Base-by-base conservation (phyloP, 106 monocot species). In the Apostasia ramifera region DNA sequence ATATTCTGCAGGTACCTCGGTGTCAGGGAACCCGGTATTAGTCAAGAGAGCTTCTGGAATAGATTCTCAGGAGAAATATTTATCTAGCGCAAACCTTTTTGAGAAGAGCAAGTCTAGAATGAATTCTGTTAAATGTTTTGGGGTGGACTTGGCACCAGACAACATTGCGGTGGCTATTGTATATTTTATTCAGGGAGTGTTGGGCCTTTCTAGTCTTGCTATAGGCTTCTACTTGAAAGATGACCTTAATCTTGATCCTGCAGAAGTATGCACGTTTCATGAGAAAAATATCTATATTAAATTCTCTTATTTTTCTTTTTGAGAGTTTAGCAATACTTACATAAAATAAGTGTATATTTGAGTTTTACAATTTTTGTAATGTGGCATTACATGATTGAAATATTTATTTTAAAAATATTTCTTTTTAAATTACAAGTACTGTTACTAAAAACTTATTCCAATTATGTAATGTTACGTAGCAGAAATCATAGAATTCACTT, bases 191-290 rank as follows among this genome's bases (percentile, higher is more conserved):
- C 97, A 97, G 78, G 97, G 97, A 73, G 92, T 97, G 40, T 75
- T 97, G 53, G 97, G 97, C 40, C 92, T 97, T 79, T 72, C 97
- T 47, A 86, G 92, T 70, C 92, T 97, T 76, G 95, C 97, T 71
- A 92, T 97, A 49, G 92, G 81, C 77, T 97, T 97, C 73, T 97
- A 92, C 63, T 89, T 97, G 77, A 97, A 97, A 67, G 97, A 97
- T 74, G 83, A 97, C 53, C 97, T 97, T 71, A 89, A 87, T 79
- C 92, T 97, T 69, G 89, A 97, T 77, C 97, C 97, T 45, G 97
- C 97, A 66, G 97, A 97, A 89, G 97, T 92, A 72, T 66, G 58
- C 38, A 2, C 26, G 26, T 26, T 26, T 26, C 26, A 26, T 26
- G 26, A 26, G 26, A 26, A 26, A 26, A 26, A 26, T 26, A 26